Percentiles rank a stretch among this genome's conserved stretches.
These are phyloP conservation scores for Raphanus hybrid DNA, from an alignment of 441 rosid species.

Conservation along the genomic window DNA sequence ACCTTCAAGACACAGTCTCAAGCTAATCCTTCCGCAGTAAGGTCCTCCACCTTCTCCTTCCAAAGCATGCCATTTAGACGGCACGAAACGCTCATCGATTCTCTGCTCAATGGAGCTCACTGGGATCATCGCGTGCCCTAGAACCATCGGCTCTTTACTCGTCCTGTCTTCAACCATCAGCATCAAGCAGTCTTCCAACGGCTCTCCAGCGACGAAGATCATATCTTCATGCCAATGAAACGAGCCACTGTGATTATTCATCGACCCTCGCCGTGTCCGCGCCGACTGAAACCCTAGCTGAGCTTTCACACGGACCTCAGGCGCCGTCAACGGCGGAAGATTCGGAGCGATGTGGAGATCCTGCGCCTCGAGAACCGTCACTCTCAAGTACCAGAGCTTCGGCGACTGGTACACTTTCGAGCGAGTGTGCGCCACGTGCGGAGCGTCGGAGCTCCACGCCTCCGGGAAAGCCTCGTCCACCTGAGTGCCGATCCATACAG, in stretches of 20 bases:
- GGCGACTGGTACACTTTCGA: constrained; percentile 95
- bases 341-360: constrained; percentile 76
- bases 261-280: constrained; percentile 73
- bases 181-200: constrained; percentile 77
- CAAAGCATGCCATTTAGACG: constrained; percentile 71
- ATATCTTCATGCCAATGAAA: constrained; percentile 93
- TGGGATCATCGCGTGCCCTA: constrained; percentile 69
- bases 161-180: constrained; percentile 79
- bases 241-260: constrained; percentile 66
- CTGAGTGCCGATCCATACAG: constrained; percentile 96
- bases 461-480: constrained; percentile 93
- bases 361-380: constrained; percentile 84
- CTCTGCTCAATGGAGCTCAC: constrained; percentile 77
- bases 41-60: constrained; percentile 54
- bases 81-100: constrained; percentile 72
- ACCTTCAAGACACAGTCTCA: constrained; percentile 87
- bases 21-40: constrained; percentile 68
- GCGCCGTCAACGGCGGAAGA: constrained; percentile 82
- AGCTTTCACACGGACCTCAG: constrained; percentile 80
- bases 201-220: constrained; percentile 86
- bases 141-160: constrained; percentile 47
- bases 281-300: constrained; percentile 81
- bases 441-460: constrained; percentile 87
- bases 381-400: constrained; percentile 89
- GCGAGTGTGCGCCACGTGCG: constrained; percentile 81